phyloP scores from a whole-genome alignment of 2,329 filamentous ascomycete genomes.

The Fusarium nurragi region DNA sequence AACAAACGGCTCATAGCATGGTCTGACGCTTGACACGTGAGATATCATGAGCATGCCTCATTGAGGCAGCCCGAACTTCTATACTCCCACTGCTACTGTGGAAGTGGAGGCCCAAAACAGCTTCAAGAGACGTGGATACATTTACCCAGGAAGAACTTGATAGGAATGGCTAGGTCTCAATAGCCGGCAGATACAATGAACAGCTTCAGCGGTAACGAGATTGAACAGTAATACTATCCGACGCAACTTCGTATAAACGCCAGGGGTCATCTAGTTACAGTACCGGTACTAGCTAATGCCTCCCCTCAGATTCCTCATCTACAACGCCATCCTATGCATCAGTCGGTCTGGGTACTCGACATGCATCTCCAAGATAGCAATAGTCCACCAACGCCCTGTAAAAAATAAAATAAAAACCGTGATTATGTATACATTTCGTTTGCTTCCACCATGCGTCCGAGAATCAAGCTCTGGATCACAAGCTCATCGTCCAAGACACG shows the following conservation, averaged over 20 bases:
- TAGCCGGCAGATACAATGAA: too few species aligned
- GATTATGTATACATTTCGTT: constrained; percentile 52
- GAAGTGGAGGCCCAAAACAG: background rate
- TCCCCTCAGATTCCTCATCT: constrained; percentile 6
- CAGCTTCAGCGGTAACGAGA: too few species aligned
- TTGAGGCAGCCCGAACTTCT: background rate
- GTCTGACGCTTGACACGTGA: background rate
- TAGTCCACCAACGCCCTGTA: constrained; percentile 27
- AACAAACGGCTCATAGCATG: background rate
- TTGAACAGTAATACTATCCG: background rate
- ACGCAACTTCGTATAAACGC: constrained; percentile 15
- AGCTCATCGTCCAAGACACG: constrained; percentile 84
- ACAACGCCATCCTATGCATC: constrained; percentile 31
- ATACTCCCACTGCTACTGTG: background rate
- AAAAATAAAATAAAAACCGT: background rate
- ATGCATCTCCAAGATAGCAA: constrained; percentile 22
- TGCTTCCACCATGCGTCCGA: constrained; percentile 79
- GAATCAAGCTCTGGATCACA: constrained; percentile 90
- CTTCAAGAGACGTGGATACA: background rate
- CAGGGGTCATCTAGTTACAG: constrained; percentile 3
- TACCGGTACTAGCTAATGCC: background rate
- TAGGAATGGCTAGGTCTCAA: too few species aligned
- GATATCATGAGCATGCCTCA: background rate
- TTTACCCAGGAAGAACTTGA: too few species aligned
- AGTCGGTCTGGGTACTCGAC: constrained; percentile 10